Evolutionary conservation across 768 basidiomycete species (phyloP), one percentile per base, ranked within the genome.

Genomic region (Pulveroboletus sp.): DNA sequence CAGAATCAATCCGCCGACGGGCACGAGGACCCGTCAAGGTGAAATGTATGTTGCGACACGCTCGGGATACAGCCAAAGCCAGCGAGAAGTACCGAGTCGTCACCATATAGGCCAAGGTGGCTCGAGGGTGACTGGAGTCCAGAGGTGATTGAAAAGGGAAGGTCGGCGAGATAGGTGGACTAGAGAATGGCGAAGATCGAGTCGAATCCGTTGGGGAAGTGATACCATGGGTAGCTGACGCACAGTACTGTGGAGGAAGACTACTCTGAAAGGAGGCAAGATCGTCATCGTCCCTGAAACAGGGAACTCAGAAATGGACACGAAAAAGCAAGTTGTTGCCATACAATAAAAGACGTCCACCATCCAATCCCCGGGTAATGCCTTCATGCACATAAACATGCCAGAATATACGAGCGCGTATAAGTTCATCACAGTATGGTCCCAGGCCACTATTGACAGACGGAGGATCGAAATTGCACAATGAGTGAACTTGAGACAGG

Each of bases 321-420:
- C 24, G 27, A 18, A 49, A 51, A 38, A 17, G 37, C 10, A 36
- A 35, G 37, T n/a, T 3, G 53, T 8, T 28, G 17, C 56, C 89
- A 59, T 71, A 91, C 90, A 95, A 69, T 40, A 86, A 73, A 41
- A 95, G 75, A 35, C 90, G 84, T 3, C 90, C 86, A n/a, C 93
- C 93, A 43, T 83, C 78, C 50, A 94, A 75, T 18, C 86, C 93
- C 8, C 81, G 87, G 2, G 82, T 81, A 18, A 93, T 77, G 27
- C 90, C 89, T 68, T 95, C 93, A 51, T 89, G 84, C 24, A 86
- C 80, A 55, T 92, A 81, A 7, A 87, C 82, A 59, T 93, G 95
- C 89, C 91, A 95, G 65, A 91, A 94, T 30, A 94, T 76, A 28
- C 93, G 76, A 3, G 89, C 83, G 31, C 89, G 81, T 31, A 87